Evolutionary conservation across 495 filamentous ascomycete genomes (phyloP).

Genomic region (Massariosphaeria phaeospora): DNA sequence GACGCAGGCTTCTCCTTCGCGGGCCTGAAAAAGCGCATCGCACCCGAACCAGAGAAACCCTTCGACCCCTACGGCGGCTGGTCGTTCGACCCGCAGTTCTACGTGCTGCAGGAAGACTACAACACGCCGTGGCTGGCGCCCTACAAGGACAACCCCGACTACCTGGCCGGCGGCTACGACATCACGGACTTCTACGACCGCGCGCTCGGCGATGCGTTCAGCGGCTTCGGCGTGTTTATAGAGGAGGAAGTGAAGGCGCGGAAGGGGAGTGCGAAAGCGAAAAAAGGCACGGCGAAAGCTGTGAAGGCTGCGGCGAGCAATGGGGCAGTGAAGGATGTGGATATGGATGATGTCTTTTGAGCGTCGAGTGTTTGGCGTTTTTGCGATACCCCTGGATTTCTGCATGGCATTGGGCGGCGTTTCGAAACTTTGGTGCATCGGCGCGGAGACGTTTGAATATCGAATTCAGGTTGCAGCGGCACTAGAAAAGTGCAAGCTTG

Average conservation of each 20-base stretch:
- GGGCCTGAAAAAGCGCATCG: slow-evolving; percentile 64
- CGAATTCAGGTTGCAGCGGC: too few relatives aligned
- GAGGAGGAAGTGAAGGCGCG: slow-evolving; percentile 64
- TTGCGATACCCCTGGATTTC: slow-evolving; percentile 26
- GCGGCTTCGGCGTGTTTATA: slow-evolving; percentile 76
- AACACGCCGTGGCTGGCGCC: slow-evolving; percentile 58
- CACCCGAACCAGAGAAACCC: slow-evolving; percentile 60
- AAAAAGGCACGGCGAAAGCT: background rate
- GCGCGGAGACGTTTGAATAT: too few relatives aligned
- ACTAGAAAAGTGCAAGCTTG: too few relatives aligned
- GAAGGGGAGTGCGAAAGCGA: slow-evolving; percentile 26
- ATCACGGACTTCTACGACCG: slow-evolving; percentile 73
- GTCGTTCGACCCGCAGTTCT: slow-evolving; percentile 62
- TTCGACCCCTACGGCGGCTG: slow-evolving; percentile 88
- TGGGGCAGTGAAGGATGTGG: slow-evolving; percentile 15
- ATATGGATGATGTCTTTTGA: slow-evolving; percentile 33
- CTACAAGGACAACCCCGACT: slow-evolving; percentile 53
- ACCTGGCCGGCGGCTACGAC: slow-evolving; percentile 78
- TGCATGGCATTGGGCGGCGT: background rate
- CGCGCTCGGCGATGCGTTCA: slow-evolving; percentile 82
- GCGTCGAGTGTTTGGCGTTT: too few relatives aligned
- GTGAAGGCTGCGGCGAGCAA: slow-evolving; percentile 9
- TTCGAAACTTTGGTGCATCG: background rate
- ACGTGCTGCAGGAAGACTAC: slow-evolving; percentile 62
- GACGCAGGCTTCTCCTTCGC: slow-evolving; percentile 54